phyloP scores from a whole-genome alignment of 768 basidiomycete genomes.

The Steccherinum ochraceum region DNA sequence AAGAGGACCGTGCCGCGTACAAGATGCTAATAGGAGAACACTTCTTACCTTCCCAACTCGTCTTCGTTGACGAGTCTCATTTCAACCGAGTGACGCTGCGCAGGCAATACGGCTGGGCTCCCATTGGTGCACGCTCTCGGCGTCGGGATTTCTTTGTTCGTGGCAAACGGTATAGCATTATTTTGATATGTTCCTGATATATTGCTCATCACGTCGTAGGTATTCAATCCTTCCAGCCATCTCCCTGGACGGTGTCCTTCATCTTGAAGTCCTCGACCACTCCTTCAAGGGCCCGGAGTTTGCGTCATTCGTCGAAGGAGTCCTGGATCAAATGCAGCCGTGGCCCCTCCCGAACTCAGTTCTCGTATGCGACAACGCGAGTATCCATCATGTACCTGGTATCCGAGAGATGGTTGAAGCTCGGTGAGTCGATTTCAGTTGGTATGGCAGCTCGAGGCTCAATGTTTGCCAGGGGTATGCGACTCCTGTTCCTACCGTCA shows the following conservation, averaged over 20 bases:
- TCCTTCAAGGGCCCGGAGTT: conserved; percentile 18
- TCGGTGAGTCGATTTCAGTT: no score
- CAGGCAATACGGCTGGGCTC: conserved; percentile 22
- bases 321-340: conserved; percentile 32
- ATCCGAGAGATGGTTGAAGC: conserved; percentile 25
- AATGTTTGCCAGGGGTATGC: conserved; percentile 12
- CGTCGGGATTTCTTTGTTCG: conserved; percentile 21
- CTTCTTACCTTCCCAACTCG: conserved; percentile 15
- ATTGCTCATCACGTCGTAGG: conserved; percentile 8
- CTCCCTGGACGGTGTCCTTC: conserved; percentile 21
- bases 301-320: conserved; percentile 16
- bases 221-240: conserved; percentile 27
- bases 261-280: conserved; percentile 15
- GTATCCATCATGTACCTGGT: conserved; percentile 25
- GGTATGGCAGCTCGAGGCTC: no score
- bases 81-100: conserved; percentile 22
- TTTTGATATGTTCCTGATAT: background rate
- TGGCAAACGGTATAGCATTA: conserved; percentile 18
- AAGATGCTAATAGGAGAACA: conserved; percentile 6
- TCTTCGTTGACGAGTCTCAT: conserved; percentile 31
- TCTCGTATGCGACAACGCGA: conserved; percentile 25
- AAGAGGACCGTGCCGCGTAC: conserved; percentile 7
- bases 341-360: conserved; percentile 21
- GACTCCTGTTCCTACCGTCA: conserved; percentile 16
- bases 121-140: conserved; percentile 16